These are phyloP conservation scores for Colletotrichum navitas DNA, from an alignment of 2,329 filamentous ascomycete genomes.

Conservation along the genomic window DNA sequence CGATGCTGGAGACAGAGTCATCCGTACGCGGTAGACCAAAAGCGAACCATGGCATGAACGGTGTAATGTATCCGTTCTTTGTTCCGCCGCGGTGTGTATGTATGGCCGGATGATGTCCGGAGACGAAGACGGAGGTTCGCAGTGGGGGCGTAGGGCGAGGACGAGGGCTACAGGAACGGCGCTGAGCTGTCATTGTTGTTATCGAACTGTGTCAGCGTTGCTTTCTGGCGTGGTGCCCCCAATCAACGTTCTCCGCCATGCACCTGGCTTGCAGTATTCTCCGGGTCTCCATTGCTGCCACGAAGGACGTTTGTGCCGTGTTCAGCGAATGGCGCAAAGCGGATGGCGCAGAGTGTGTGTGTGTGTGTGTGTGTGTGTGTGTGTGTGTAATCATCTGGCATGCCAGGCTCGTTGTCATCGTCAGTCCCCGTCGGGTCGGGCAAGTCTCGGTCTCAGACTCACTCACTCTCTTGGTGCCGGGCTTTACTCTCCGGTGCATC, in stretches of 20 bases:
- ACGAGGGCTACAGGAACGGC: not conserved
- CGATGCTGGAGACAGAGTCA: not conserved
- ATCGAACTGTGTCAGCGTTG: constrained; percentile 16
- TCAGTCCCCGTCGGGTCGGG: not conserved
- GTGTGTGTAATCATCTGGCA: not conserved
- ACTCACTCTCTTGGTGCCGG: constrained; percentile 3
- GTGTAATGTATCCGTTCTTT: not conserved
- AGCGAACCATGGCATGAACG: not conserved
- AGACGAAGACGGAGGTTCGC: not conserved
- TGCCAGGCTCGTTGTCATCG: not conserved
- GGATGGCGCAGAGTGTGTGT: no score
- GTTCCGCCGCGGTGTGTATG: not conserved
- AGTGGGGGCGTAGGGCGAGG: not conserved
- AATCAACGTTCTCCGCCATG: not conserved
- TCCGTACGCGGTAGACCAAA: not conserved
- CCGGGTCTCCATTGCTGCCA: constrained; percentile 9
- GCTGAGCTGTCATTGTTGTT: not conserved
- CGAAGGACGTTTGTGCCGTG: constrained; percentile 2
- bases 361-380: no score
- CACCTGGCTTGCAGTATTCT: constrained; percentile 6
- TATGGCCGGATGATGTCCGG: not conserved
- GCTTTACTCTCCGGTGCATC: constrained; percentile 19
- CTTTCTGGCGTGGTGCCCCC: constrained; percentile 1
- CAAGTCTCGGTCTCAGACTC: not conserved
- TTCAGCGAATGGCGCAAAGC: not conserved